Evolutionary conservation across 2,329 filamentous ascomycete genomes (phyloP), one percentile per base, ranked within the genome.

Genomic region (Didymella pinodella): DNA sequence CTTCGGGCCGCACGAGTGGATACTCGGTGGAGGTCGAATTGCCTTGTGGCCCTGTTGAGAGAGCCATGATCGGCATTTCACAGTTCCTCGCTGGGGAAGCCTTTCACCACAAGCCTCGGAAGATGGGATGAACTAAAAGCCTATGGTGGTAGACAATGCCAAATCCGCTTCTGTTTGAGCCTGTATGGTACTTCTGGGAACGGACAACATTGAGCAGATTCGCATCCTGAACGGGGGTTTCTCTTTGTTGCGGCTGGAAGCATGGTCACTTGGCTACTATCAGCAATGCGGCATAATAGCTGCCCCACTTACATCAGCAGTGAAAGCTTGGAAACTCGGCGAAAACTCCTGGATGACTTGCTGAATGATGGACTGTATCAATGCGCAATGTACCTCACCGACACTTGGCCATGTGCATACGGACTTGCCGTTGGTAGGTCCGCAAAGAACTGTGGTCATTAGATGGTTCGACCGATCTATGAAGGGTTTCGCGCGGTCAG

Each of bases 191-290:
- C 31, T 20, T 41, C 25, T 49, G 38, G 10, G 18, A 25, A 40
- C 18, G 12, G 40, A 18, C 8, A 18, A 20, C 4, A 26, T 43
- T 12, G 26, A 40, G 7, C 18, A 5, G 10, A 25, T 1, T 18
- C 29, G 26, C 40, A 50, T 50, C 25, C 7, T 22, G n/a, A 28
- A 25, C 25, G 20, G 38, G 28, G 26, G 6, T 2, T 44, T 32
- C 43, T 25, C 51, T 54, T 48, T 34, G 50, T 54, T 25, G 32
- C 11, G 40, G 29, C 43, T 26, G 12, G 20, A 31, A 38, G 43
- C 18, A 31, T n/a, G 3, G n/a, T 32, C 25, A 54, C 25, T 47
- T 11, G 28, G 26, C 32, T 12, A 2, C 7, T 40, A 18, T 25
- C 44, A 54, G 29, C 22, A 20, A 14, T 18, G 6, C 12, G 31